Evolutionary conservation across 345 rosid species (phyloP).

Genomic region (Brassica napus): Da-Ae NC_063442.1:37696501-37697000

Average conservation of each 20-base stretch:
- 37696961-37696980: background rate
- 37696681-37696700: background rate
- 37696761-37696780: background rate
- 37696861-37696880: constrained; percentile 1
- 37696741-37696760: background rate
- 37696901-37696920: background rate
- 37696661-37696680: constrained; percentile 40
- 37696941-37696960: background rate
- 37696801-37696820: background rate
- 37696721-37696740: constrained; percentile 9
- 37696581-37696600: constrained; percentile 41
- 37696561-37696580: constrained; percentile 33
- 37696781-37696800: background rate
- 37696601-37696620: constrained; percentile 51
- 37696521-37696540: background rate
- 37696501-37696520: constrained; percentile 8
- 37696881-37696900: background rate
- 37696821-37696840: background rate
- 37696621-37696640: constrained; percentile 60
- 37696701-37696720: background rate
- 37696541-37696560: constrained; percentile 29
- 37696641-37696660: constrained; percentile 68
- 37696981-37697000: background rate
- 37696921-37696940: background rate
- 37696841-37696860: background rate